Percentiles rank a stretch among this genome's conserved stretches.
Evolutionary conservation across 768 basidiomycete species (phyloP).

Genomic region (Russula sp.): DNA sequence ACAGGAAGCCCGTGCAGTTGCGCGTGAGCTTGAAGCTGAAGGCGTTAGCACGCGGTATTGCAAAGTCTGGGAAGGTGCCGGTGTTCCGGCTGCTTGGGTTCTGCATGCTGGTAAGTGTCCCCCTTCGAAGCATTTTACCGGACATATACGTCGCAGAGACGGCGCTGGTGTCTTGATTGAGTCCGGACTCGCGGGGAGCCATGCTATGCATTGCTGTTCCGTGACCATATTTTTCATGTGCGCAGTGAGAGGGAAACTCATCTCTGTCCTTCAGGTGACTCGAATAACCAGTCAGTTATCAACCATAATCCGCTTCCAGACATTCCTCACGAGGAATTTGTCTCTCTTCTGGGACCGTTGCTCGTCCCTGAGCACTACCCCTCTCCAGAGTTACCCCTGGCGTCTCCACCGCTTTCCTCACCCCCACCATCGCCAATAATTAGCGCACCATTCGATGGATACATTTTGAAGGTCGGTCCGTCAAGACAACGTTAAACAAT

Average conservation of each 20-base stretch:
- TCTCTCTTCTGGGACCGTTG: constrained; percentile 73
- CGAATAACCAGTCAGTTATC: constrained; percentile 63
- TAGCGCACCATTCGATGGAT: constrained; percentile 80
- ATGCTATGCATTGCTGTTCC: too few species aligned
- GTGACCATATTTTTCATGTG: background rate
- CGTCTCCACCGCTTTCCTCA: constrained; percentile 27
- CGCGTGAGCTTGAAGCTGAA: constrained; percentile 60
- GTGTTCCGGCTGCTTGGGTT: constrained; percentile 81
- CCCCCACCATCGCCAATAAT: constrained; percentile 31
- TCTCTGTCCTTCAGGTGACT: constrained; percentile 44
- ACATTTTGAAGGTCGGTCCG: constrained; percentile 78
- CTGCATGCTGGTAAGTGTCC: constrained; percentile 58
- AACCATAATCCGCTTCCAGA: constrained; percentile 89
- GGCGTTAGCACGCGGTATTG: constrained; percentile 71
- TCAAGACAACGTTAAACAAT: constrained; percentile 76
- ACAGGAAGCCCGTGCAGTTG: constrained; percentile 61
- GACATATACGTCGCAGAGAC: background rate
- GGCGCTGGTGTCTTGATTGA: background rate
- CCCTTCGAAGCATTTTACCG: background rate
- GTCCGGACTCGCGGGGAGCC: too few species aligned
- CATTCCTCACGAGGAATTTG: constrained; percentile 83
- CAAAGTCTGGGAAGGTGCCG: constrained; percentile 67
- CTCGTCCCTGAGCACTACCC: constrained; percentile 77
- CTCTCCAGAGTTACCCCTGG: constrained; percentile 36
- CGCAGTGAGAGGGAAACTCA: background rate